A percentile compares a stretch with the other conserved stretches of the same genome.
These are phyloP conservation scores for Rhizopus microsporus DNA, from an alignment of 371 early-diverging fungal genomes.

Conservation along the genomic window DNA sequence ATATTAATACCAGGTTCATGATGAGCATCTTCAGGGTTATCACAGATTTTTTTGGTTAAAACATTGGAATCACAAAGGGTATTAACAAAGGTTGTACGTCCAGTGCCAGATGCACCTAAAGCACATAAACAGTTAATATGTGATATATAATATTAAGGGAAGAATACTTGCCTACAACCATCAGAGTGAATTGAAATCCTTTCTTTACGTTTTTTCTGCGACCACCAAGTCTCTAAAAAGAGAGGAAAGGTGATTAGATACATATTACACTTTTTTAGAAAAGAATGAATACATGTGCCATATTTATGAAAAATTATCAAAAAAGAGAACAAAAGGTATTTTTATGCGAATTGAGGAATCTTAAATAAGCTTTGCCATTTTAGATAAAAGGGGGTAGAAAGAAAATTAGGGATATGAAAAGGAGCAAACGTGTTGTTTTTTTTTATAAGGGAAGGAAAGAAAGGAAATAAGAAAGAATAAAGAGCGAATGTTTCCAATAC, in stretches of 20 bases:
- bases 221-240: conserved; percentile 54
- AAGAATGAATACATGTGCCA: conserved; percentile 17
- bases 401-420: background rate
- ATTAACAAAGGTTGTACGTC: conserved; percentile 98
- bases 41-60: conserved; percentile 67
- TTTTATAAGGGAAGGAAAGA: background rate
- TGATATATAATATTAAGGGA: background rate
- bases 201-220: conserved; percentile 96
- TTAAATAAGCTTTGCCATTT: background rate
- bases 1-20: conserved; percentile 94
- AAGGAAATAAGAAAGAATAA: background rate
- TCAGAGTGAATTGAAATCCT: conserved; percentile 93
- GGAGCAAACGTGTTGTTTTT: background rate
- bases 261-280: background rate
- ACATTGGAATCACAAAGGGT: conserved; percentile 89
- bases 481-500: background rate
- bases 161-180: conserved; percentile 88
- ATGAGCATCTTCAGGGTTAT: conserved; percentile 83
- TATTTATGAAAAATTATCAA: conserved; percentile 1
- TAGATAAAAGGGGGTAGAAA: conserved; percentile 2
- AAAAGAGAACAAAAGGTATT: conserved; percentile 6
- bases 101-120: conserved; percentile 91
- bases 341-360: background rate
- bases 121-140: background rate
- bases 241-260: background rate